phyloP scores from a whole-genome alignment of 106 monocot species.

The Amphibolis antarctica region DNA sequence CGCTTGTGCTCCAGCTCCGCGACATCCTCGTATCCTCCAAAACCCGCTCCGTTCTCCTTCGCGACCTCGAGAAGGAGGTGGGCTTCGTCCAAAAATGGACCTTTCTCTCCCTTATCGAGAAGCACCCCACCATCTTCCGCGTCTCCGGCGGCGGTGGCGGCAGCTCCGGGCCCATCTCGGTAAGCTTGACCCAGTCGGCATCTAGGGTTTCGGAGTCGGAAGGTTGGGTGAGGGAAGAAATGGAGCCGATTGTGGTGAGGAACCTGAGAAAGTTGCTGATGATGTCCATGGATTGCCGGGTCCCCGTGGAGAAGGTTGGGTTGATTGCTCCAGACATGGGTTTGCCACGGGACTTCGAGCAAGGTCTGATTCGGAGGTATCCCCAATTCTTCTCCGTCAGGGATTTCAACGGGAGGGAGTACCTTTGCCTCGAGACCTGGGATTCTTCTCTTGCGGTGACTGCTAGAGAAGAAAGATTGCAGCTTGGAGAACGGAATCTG shows the following conservation, averaged over 20 bases:
- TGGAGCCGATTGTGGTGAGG: slow-evolving; percentile 75
- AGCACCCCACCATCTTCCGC: slow-evolving; percentile 55
- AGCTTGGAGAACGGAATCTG: background rate
- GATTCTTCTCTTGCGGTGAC: slow-evolving; percentile 77
- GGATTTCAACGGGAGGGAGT: slow-evolving; percentile 27
- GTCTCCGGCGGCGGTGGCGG: slow-evolving; percentile 54
- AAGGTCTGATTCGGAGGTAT: slow-evolving; percentile 40
- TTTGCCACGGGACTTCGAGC: slow-evolving; percentile 39
- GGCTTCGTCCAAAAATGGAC: slow-evolving; percentile 89
- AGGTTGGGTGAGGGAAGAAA: slow-evolving; percentile 26
- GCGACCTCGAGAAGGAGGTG: slow-evolving; percentile 90
- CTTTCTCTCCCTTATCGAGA: slow-evolving; percentile 59
- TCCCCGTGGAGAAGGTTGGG: slow-evolving; percentile 67
- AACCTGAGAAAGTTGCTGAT: slow-evolving; percentile 71
- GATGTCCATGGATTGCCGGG: slow-evolving; percentile 84
- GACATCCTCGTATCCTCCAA: slow-evolving; percentile 32
- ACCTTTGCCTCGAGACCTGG: slow-evolving; percentile 80
- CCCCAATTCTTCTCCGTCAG: slow-evolving; percentile 48
- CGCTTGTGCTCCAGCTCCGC: slow-evolving; percentile 56
- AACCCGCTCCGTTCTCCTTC: slow-evolving; percentile 48
- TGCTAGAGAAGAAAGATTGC: slow-evolving; percentile 16
- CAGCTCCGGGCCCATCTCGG: slow-evolving; percentile 41
- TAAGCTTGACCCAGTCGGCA: slow-evolving; percentile 51
- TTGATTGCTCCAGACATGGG: slow-evolving; percentile 56
- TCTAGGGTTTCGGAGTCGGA: slow-evolving; percentile 37